Conservation (phyloP, 805 yeast genomes). For the Wickerhamiella australiensis region DNA sequence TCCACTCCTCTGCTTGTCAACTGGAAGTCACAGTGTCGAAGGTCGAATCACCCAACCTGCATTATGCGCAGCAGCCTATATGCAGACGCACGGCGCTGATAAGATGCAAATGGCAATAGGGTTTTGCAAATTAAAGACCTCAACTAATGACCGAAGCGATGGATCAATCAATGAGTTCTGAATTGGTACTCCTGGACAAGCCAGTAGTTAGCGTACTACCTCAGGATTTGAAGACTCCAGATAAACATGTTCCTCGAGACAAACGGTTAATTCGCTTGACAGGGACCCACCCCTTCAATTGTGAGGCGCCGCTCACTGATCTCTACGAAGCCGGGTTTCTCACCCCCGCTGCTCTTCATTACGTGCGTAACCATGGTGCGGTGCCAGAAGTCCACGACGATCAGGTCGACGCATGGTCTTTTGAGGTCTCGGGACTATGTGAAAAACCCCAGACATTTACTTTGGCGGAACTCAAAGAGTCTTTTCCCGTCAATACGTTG, state of each 20-base stretch:
- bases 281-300: slow-evolving; percentile 30
- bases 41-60: no score
- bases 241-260: slow-evolving; percentile 27
- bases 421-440: slow-evolving; percentile 27
- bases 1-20: no score
- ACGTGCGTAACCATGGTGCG: slow-evolving; percentile 31
- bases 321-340: slow-evolving; percentile 27
- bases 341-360: slow-evolving; percentile 28
- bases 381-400: slow-evolving; percentile 24
- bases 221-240: slow-evolving; percentile 27
- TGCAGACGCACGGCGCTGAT: no score
- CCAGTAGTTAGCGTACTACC: not conserved
- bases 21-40: no score
- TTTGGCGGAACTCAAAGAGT: slow-evolving; percentile 22
- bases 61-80: no score
- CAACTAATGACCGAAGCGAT: no score
- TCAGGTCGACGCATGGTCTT: slow-evolving; percentile 25
- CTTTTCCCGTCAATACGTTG: slow-evolving; percentile 26
- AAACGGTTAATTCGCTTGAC: slow-evolving; percentile 26
- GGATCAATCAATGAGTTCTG: not conserved
- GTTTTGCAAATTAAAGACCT: no score
- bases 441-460: slow-evolving; percentile 24
- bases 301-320: slow-evolving; percentile 27
- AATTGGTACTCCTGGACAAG: not conserved
- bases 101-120: no score